phyloP scores from a whole-genome alignment of 768 basidiomycete species.

The Hebeloma cylindrosporum region DNA sequence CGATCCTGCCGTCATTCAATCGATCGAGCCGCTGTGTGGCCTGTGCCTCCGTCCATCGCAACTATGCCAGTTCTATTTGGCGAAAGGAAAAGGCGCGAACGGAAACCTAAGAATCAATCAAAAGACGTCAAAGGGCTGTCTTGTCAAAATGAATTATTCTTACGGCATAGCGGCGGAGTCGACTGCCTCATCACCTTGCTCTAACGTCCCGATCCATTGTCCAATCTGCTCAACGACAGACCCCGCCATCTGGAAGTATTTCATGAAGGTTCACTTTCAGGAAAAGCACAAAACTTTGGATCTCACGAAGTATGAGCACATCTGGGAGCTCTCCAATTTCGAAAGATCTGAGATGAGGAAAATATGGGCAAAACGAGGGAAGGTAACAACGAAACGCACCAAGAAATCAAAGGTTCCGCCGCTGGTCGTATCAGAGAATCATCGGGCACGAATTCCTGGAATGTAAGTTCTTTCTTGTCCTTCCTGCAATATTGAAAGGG shows the following conservation, averaged over 20 bases:
- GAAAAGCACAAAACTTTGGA: neutral
- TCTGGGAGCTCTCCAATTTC: neutral
- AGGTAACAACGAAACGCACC: neutral
- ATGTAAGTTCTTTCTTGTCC: neutral
- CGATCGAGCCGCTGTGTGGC: constrained; percentile 21
- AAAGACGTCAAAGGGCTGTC: constrained; percentile 13
- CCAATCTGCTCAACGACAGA: neutral
- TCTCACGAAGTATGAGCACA: neutral
- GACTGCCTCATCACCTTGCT: neutral
- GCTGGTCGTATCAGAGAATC: neutral
- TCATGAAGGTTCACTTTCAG: neutral
- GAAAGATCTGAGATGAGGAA: neutral
- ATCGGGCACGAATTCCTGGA: neutral
- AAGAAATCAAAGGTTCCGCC: neutral
- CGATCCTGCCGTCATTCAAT: constrained; percentile 16
- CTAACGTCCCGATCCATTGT: constrained; percentile 1
- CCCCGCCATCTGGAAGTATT: neutral
- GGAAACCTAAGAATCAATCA: constrained; percentile 12
- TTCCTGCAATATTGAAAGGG: neutral
- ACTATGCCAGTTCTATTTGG: constrained; percentile 16
- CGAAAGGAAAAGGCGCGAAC: constrained; percentile 18
- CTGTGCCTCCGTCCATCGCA: constrained; percentile 23
- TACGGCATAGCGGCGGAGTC: constrained; percentile 14
- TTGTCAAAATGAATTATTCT: constrained; percentile 7
- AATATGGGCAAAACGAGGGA: neutral